A percentile compares a stretch with the other conserved stretches of the same genome.
phyloP scores from a whole-genome alignment of 78 protist genomes.

The Guillardia theta region DNA sequence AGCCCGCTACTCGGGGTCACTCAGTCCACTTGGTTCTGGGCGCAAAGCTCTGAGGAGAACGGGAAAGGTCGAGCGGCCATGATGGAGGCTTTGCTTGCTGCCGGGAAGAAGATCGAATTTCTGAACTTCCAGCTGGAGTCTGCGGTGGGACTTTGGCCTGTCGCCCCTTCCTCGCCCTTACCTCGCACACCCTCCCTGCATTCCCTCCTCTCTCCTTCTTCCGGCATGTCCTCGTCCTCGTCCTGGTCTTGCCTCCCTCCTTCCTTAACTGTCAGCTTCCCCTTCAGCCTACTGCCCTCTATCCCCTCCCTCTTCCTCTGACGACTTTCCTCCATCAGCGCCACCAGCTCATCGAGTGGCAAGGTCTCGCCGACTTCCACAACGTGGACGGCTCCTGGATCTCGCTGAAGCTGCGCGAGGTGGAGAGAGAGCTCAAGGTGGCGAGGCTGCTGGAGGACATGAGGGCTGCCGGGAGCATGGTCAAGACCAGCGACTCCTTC shows the following conservation, averaged over 20 bases:
- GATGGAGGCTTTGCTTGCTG: background rate
- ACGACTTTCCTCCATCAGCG: no score
- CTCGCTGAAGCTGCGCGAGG: background rate
- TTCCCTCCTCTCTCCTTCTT: background rate
- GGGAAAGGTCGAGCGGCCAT: background rate
- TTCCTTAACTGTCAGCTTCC: no score
- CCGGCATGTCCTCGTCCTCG: background rate
- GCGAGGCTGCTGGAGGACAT: no score
- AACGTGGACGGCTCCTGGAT: background rate
- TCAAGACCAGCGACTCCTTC: no score
- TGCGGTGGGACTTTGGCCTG: no score
- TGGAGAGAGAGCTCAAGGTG: background rate
- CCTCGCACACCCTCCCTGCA: background rate
- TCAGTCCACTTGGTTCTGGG: background rate
- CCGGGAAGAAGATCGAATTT: background rate
- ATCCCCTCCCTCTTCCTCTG: no score
- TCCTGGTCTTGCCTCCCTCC: background rate
- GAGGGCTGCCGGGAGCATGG: no score
- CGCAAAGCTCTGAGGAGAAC: background rate
- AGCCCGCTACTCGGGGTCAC: background rate
- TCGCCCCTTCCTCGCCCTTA: no score
- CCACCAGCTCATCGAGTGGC: slow-evolving; percentile 38
- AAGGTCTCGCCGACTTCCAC: background rate
- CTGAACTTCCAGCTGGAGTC: background rate
- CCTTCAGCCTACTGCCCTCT: no score